Evolutionary conservation across 2,329 filamentous ascomycete species (phyloP).

Genomic region (Calonectria hawksworthii): DNA sequence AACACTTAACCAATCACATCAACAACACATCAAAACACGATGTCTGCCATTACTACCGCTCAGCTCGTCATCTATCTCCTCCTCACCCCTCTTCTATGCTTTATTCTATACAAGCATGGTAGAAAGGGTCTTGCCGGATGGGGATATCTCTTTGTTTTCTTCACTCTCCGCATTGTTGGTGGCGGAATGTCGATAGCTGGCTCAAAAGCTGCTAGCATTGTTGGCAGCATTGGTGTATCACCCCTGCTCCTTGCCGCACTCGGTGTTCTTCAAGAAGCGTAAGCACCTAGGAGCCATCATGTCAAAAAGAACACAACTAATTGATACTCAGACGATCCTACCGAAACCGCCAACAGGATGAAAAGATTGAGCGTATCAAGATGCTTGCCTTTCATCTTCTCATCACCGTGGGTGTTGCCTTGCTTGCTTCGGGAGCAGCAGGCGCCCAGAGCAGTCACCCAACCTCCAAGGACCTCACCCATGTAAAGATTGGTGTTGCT

Average conservation of each 20-base stretch:
- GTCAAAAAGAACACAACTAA: neutral
- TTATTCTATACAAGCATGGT: neutral
- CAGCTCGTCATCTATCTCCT: constrained; percentile 1
- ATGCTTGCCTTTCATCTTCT: neutral
- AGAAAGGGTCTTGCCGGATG: neutral
- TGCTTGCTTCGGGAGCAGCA: neutral
- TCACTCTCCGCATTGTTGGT: neutral
- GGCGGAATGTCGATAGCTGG: neutral
- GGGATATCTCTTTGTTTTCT: neutral
- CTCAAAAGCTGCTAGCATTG: neutral
- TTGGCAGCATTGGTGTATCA: neutral
- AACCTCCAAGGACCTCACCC: neutral
- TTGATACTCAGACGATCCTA: neutral
- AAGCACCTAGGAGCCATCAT: neutral
- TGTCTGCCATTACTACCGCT: neutral
- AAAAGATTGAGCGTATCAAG: constrained; percentile 1
- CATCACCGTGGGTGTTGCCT: neutral
- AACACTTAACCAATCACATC: neutral
- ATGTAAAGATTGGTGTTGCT: neutral
- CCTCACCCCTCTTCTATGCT: neutral
- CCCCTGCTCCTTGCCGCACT: neutral
- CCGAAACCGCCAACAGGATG: neutral
- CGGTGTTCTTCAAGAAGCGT: neutral
- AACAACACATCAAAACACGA: neutral
- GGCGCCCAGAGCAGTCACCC: neutral